Evolutionary conservation across 2,329 filamentous ascomycete species (phyloP).

Genomic region (Alternaria dauci): DNA sequence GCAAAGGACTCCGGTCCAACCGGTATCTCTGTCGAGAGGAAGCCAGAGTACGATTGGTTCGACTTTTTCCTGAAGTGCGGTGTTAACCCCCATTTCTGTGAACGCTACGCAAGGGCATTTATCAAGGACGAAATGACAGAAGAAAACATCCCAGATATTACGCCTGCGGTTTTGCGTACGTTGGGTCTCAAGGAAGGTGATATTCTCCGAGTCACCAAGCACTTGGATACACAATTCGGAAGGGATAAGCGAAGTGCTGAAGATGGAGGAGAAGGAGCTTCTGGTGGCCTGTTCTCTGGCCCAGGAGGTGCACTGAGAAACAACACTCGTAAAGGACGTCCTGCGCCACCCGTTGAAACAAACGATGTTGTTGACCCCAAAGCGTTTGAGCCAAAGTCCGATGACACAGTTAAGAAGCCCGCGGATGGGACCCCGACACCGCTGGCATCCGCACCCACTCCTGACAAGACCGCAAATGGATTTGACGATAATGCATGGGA

Average conservation of each 20-base stretch:
- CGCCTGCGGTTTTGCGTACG: constrained; percentile 80
- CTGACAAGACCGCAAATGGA: constrained; percentile 64
- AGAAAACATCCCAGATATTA: constrained; percentile 88
- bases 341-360: constrained; percentile 83
- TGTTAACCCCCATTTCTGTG: constrained; percentile 90
- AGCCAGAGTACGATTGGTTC: constrained; percentile 95
- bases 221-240: constrained; percentile 80
- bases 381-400: constrained; percentile 73
- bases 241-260: constrained; percentile 66
- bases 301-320: constrained; percentile 90
- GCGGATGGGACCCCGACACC: constrained; percentile 60
- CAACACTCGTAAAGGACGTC: constrained; percentile 91
- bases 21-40: constrained; percentile 72
- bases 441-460: constrained; percentile 57
- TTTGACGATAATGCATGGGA: constrained; percentile 99
- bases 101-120: constrained; percentile 92
- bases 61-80: constrained; percentile 96
- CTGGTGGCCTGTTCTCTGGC: constrained; percentile 87
- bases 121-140: constrained; percentile 94
- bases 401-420: constrained; percentile 55
- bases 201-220: constrained; percentile 93
- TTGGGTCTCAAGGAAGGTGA: constrained; percentile 96
- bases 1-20: constrained; percentile 62
- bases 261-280: constrained; percentile 66
- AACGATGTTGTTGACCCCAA: constrained; percentile 88